Conservation (phyloP, 129 eudicot genomes). For the Lonicera japonica region DNA sequence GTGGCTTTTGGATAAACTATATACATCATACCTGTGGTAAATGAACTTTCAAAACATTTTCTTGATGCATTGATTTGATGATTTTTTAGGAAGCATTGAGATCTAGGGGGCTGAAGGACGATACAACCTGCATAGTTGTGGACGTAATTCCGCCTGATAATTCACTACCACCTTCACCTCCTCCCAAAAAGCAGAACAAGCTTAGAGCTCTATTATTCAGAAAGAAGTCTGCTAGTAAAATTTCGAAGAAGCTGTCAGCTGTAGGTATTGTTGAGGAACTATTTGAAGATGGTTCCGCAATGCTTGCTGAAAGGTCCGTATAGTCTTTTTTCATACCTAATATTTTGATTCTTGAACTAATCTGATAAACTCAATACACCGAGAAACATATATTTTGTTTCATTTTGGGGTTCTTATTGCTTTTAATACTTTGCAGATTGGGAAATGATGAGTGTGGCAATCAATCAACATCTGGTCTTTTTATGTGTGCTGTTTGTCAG, state of each 20-base stretch:
- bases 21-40: background rate
- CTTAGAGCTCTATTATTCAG: slow-evolving; percentile 56
- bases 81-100: slow-evolving; percentile 66
- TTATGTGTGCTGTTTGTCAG: slow-evolving; percentile 80
- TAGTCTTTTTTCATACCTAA: background rate
- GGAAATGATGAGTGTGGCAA: slow-evolving; percentile 47
- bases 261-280: slow-evolving; percentile 81
- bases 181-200: slow-evolving; percentile 71
- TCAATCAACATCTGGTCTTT: slow-evolving; percentile 45
- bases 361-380: background rate
- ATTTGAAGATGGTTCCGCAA: slow-evolving; percentile 94
- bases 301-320: slow-evolving; percentile 86
- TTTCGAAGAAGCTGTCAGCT: slow-evolving; percentile 65
- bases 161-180: slow-evolving; percentile 39
- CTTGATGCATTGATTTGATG: slow-evolving; percentile 12
- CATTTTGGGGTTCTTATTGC: too few species aligned
- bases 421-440: slow-evolving; percentile 40
- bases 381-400: background rate
- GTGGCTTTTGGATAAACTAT: too few species aligned
- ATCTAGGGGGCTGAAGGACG: slow-evolving; percentile 78
- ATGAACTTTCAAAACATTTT: slow-evolving; percentile 4
- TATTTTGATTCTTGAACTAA: background rate
- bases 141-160: slow-evolving; percentile 84
- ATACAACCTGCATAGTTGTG: slow-evolving; percentile 91
- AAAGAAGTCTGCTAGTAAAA: slow-evolving; percentile 41